Conservation (phyloP, 129 eudicot species). For the Flaveria bidentis region DNA sequence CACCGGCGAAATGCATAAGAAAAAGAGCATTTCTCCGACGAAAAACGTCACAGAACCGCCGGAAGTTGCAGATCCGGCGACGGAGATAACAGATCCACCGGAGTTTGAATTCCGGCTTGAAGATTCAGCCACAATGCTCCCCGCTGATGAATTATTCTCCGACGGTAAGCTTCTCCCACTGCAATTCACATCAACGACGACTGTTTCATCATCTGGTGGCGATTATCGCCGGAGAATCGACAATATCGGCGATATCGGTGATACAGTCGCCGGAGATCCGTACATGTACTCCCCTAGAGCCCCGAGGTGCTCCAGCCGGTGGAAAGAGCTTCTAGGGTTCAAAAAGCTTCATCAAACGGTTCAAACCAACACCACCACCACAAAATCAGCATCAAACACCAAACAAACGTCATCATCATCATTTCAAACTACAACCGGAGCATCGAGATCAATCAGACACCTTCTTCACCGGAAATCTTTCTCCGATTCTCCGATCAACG, state of each 20-base stretch:
- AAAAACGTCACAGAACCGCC: constrained; percentile 17
- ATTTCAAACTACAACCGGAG: background rate
- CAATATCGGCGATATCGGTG: background rate
- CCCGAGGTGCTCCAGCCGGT: constrained; percentile 82
- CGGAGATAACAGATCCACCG: constrained; percentile 13
- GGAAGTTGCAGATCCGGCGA: constrained; percentile 45
- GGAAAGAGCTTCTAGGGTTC: constrained; percentile 84
- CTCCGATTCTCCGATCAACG: constrained; percentile 48
- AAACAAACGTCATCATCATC: constrained; percentile 38
- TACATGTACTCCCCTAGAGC: constrained; percentile 80
- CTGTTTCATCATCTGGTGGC: constrained; percentile 42
- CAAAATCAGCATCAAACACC: constrained; percentile 31
- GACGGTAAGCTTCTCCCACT: constrained; percentile 76
- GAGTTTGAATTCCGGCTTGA: constrained; percentile 68
- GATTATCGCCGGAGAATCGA: constrained; percentile 32
- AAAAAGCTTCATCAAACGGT: constrained; percentile 48
- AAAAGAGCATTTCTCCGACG: constrained; percentile 24
- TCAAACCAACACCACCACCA: constrained; percentile 29
- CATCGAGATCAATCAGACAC: constrained; percentile 49
- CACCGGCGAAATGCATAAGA: constrained; percentile 32
- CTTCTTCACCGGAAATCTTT: constrained; percentile 56
- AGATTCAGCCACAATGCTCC: constrained; percentile 70
- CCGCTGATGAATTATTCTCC: constrained; percentile 80
- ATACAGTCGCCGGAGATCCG: constrained; percentile 40
- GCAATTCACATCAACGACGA: constrained; percentile 23